Conservation (phyloP, 768 basidiomycete genomes). For the Xerocomellus chrysenteron region DNA sequence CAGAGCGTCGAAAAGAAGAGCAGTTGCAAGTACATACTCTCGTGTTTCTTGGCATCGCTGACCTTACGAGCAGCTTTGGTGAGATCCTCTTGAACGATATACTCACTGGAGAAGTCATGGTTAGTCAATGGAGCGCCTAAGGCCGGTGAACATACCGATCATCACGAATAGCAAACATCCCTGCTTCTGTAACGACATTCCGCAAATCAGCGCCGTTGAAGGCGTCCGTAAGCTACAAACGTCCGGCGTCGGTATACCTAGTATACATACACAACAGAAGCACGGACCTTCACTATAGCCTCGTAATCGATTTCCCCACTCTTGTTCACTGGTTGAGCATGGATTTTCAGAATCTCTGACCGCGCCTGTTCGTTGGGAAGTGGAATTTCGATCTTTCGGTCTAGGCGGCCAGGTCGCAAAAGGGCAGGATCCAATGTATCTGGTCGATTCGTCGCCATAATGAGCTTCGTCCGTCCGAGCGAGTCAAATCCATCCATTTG, state of each 20-base stretch:
- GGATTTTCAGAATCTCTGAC: slow-evolving; percentile 96
- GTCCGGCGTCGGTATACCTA: neutral
- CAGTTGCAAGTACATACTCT: slow-evolving; percentile 58
- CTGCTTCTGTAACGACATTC: slow-evolving; percentile 93
- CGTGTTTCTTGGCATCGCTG: slow-evolving; percentile 95
- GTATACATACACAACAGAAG: neutral
- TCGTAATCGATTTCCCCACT: slow-evolving; percentile 95
- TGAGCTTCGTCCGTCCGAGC: slow-evolving; percentile 90
- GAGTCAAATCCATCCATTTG: slow-evolving; percentile 99
- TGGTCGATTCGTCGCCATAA: slow-evolving; percentile 99
- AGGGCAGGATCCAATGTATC: slow-evolving; percentile 98
- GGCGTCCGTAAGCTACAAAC: slow-evolving; percentile 69
- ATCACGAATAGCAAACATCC: slow-evolving; percentile 98
- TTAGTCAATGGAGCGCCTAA: slow-evolving; percentile 1
- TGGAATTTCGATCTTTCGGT: slow-evolving; percentile 97
- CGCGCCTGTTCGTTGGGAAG: slow-evolving; percentile 97
- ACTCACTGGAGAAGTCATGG: slow-evolving; percentile 54
- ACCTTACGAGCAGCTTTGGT: slow-evolving; percentile 96
- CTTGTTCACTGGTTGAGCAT: slow-evolving; percentile 92
- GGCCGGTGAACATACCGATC: slow-evolving; percentile 59
- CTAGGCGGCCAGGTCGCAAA: slow-evolving; percentile 91
- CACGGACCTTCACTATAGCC: slow-evolving; percentile 86
- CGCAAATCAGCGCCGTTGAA: slow-evolving; percentile 98
- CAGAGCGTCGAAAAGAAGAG: neutral
- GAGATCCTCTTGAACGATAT: slow-evolving; percentile 90